Evolutionary conservation across 2,329 filamentous ascomycete species (phyloP).

Genomic region (Capronia americana): DNA sequence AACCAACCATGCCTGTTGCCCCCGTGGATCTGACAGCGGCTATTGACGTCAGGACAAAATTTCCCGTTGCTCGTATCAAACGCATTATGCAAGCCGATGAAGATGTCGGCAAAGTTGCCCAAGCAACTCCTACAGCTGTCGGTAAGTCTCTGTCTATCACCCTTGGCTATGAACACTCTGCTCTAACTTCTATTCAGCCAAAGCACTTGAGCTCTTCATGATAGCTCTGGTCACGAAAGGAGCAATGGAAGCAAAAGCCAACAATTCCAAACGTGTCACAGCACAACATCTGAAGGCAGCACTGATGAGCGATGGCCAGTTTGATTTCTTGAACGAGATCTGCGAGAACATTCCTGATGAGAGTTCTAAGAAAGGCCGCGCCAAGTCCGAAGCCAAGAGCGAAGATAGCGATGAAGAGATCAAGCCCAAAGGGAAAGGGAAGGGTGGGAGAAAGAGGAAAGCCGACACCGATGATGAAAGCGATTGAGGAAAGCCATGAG

Average conservation of each 20-base stretch:
- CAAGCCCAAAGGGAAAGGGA: constrained; percentile 35
- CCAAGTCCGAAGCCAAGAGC: constrained; percentile 38
- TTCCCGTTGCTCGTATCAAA: constrained; percentile 96
- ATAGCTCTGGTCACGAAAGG: constrained; percentile 89
- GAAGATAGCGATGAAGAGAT: constrained; percentile 38
- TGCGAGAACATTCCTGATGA: constrained; percentile 79
- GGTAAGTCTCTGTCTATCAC: constrained; percentile 57
- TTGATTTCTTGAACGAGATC: constrained; percentile 92
- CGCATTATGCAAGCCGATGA: constrained; percentile 99
- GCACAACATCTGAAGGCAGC: constrained; percentile 91
- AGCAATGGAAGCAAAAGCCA: constrained; percentile 78
- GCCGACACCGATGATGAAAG: constrained; percentile 31
- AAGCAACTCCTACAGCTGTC: constrained; percentile 95
- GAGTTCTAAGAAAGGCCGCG: constrained; percentile 35
- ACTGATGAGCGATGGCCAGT: constrained; percentile 84
- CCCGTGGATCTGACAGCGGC: constrained; percentile 51
- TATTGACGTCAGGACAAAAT: constrained; percentile 88
- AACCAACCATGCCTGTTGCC: constrained; percentile 26
- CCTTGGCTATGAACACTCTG: not conserved
- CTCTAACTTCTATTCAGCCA: constrained; percentile 61
- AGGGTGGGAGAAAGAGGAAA: constrained; percentile 33
- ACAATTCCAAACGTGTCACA: constrained; percentile 79
- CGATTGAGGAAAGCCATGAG: constrained; percentile 25
- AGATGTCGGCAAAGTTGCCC: constrained; percentile 96
- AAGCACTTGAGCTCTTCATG: constrained; percentile 98